A percentile compares a stretch with the other conserved stretches of the same genome.
These are phyloP conservation scores for Talaromyces verruculosus DNA, from an alignment of 2,329 filamentous ascomycete genomes.

Conservation along the genomic window DNA sequence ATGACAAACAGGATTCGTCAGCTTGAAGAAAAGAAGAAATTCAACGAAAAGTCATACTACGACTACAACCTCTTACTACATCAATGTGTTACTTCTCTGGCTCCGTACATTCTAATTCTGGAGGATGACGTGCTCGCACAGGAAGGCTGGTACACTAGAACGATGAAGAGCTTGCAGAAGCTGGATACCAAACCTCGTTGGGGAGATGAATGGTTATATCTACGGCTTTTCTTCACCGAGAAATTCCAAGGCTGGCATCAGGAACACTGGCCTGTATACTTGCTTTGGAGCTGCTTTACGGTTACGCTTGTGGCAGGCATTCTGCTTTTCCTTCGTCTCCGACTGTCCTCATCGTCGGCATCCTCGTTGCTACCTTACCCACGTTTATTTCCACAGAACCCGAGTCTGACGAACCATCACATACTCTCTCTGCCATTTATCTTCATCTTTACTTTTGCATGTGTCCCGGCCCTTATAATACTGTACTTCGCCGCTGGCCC, in stretches of 20 bases:
- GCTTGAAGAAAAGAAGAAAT: conserved; percentile 35
- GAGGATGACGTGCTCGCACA: conserved; percentile 51
- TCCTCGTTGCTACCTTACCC: conserved; percentile 28
- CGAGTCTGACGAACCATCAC: not conserved
- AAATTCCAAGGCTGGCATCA: conserved; percentile 49
- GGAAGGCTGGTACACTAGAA: conserved; percentile 50
- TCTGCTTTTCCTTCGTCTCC: conserved; percentile 10
- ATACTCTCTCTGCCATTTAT: conserved; percentile 24
- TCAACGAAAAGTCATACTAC: conserved; percentile 44
- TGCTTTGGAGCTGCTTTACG: conserved; percentile 35
- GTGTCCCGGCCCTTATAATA: conserved; percentile 31
- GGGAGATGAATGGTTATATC: conserved; percentile 30
- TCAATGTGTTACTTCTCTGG: conserved; percentile 39
- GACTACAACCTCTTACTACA: conserved; percentile 48
- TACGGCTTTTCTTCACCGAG: conserved; percentile 51
- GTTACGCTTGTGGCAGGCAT: not conserved
- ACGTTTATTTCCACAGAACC: not conserved
- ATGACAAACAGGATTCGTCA: conserved; percentile 36
- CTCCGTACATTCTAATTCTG: conserved; percentile 46
- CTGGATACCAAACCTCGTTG: conserved; percentile 26
- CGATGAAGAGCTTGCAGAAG: conserved; percentile 36
- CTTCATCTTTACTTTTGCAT: conserved; percentile 30
- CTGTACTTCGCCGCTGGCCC: conserved; percentile 46
- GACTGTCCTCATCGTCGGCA: conserved; percentile 20
- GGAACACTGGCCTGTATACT: conserved; percentile 43